Base-by-base conservation (phyloP, 164 flowering plant genomes). In the Macadamia integrifolia region DNA sequence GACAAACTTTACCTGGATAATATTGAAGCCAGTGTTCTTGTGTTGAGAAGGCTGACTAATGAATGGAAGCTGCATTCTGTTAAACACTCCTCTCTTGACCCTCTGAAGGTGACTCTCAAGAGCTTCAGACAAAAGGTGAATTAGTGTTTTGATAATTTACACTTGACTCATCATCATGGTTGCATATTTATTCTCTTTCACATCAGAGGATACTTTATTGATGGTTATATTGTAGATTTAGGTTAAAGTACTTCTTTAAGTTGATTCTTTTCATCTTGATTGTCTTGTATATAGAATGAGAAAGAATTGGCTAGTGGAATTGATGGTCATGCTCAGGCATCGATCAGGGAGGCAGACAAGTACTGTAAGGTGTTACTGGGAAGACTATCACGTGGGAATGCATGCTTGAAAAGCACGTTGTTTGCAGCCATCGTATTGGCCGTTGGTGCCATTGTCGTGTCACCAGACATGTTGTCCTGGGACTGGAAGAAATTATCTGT, bases 341-440 rank as follows among this genome's bases (percentile, higher is more conserved):
- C 69, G 40, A 59, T 83, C 69, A 85, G 80, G 74, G 89, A 85
- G 18, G 88, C 91, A 11, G 92, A 93, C 81, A 90, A 93, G 81
- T 81, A 80, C 68, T 88, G 91, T 72, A 91, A 88, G 69, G 62
- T 72, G 28, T 58, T 91, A 3, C 44, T 83, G 76, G 83, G 87
- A 66, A 78, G 73, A 75, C 8, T 82, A 1, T 78, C 87, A 1
- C 77, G 82, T 9, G 75, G 88, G 52, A 66, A 68, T 63, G 87
- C 91, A 10, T 93, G 98, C 74, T 9, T 86, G 76, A 87, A 81
- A 71, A 57, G 82, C 42, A 9, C 79, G 69, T 71, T 74, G 14
- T 52, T 88, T 53, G 75, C 71, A 6, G 56, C 75, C 52, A 67
- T 77, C 31, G 88, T 79, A 5, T 11, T 85, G 35, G 88, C 83